phyloP scores from a whole-genome alignment of 352 stramenopile species.

The Thraustochytrium sp. region DNA sequence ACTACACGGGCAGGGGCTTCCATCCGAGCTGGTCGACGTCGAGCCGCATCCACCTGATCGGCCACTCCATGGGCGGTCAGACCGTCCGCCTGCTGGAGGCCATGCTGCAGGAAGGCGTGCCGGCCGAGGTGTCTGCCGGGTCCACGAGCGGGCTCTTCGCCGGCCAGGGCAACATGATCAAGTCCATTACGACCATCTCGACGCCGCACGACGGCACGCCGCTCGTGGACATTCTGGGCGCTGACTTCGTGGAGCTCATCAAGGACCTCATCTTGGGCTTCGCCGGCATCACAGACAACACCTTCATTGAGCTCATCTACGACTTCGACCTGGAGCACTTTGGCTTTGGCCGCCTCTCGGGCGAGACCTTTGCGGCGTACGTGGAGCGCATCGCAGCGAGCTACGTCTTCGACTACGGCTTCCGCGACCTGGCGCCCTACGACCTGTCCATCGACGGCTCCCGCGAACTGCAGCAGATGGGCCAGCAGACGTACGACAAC shows the following conservation, averaged over 20 bases:
- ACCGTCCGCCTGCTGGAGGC: constrained; percentile 46
- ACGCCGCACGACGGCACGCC: neutral
- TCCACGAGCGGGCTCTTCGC: neutral
- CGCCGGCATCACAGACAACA: neutral
- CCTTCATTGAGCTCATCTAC: neutral
- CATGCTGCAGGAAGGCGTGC: constrained; percentile 38
- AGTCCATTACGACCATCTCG: neutral
- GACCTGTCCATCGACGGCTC: neutral
- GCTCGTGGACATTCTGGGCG: neutral
- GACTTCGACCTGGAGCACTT: constrained; percentile 14
- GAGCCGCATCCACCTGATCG: constrained; percentile 47
- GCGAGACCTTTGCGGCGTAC: constrained; percentile 55
- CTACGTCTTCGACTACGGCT: neutral
- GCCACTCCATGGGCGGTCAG: constrained; percentile 49
- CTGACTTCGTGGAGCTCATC: neutral
- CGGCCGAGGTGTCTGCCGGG: neutral
- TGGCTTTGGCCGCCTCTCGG: neutral
- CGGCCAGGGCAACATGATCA: neutral
- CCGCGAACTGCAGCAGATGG: neutral
- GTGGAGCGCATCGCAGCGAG: constrained; percentile 88
- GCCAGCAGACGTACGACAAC: neutral
- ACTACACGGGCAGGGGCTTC: constrained; percentile 4
- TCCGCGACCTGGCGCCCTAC: neutral
- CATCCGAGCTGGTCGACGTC: constrained; percentile 31
- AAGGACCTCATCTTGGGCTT: neutral